Evolutionary conservation across 768 basidiomycete species (phyloP).

Genomic region (Inosperma sp.): DNA sequence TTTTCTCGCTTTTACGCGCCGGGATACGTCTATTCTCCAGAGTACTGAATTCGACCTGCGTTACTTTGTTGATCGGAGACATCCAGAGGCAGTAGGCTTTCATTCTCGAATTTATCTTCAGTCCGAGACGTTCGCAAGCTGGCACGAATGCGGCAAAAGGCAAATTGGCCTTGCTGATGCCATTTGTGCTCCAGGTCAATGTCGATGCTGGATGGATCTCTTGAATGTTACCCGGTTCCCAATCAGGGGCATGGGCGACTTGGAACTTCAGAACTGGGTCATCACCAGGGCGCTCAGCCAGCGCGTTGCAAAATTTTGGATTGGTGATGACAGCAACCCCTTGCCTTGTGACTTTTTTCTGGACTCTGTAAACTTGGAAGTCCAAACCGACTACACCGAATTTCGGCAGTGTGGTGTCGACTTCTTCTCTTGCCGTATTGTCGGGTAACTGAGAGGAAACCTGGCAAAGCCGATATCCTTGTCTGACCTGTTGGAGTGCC

Average conservation of each 20-base stretch:
- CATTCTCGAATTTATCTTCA: slow-evolving; percentile 12
- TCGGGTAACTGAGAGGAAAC: slow-evolving; percentile 45
- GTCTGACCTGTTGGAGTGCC: slow-evolving; percentile 37
- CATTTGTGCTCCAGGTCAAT: neutral
- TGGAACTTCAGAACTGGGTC: slow-evolving; percentile 1
- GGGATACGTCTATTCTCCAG: slow-evolving; percentile 46
- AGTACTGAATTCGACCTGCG: slow-evolving; percentile 41
- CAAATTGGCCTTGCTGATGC: neutral
- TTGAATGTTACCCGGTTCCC: neutral
- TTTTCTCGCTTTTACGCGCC: slow-evolving; percentile 31
- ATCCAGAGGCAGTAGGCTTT: slow-evolving; percentile 14
- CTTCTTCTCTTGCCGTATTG: slow-evolving; percentile 37
- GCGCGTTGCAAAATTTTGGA: neutral
- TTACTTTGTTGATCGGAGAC: slow-evolving; percentile 11
- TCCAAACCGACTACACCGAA: slow-evolving; percentile 39
- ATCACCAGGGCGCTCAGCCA: slow-evolving; percentile 4
- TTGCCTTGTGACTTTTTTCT: slow-evolving; percentile 13
- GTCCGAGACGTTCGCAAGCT: slow-evolving; percentile 10
- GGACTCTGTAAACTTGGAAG: slow-evolving; percentile 20
- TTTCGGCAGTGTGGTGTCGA: slow-evolving; percentile 38
- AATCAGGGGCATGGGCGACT: neutral
- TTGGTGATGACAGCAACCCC: neutral
- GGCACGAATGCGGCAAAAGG: neutral
- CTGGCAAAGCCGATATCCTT: slow-evolving; percentile 50
- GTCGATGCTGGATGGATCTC: neutral